phyloP scores from a whole-genome alignment of 1,139 yeast species.

The Candida neerlandica region DNA sequence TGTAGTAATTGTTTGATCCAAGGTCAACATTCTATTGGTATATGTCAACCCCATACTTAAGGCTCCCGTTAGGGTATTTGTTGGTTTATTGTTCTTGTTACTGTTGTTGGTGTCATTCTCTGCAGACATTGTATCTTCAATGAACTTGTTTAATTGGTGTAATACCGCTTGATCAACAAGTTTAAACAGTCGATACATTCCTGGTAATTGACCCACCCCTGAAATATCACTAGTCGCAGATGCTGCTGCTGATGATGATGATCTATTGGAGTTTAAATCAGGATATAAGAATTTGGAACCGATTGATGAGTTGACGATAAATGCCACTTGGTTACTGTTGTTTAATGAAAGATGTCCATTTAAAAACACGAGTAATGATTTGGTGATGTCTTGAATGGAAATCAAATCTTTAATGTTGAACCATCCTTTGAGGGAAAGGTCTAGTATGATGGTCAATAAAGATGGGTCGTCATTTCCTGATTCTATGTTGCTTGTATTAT shows the following conservation, averaged over 20 bases:
- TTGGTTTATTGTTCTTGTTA: constrained; percentile 12
- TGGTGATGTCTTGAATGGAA: constrained; percentile 55
- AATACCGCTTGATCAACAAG: constrained; percentile 78
- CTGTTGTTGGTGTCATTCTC: neutral
- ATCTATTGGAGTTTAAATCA: constrained; percentile 16
- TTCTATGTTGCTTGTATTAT: constrained; percentile 32
- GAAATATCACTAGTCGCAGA: constrained; percentile 10
- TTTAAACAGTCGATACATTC: constrained; percentile 85
- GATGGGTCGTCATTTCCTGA: constrained; percentile 69
- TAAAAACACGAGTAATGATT: constrained; percentile 66
- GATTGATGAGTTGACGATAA: constrained; percentile 73
- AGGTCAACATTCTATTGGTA: constrained; percentile 65
- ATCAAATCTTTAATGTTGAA: constrained; percentile 48
- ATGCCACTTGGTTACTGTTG: constrained; percentile 82
- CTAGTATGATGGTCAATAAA: constrained; percentile 74
- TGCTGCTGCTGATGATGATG: constrained; percentile 28
- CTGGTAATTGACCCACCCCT: constrained; percentile 16
- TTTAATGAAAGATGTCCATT: constrained; percentile 88
- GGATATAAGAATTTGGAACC: constrained; percentile 82
- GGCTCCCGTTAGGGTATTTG: constrained; percentile 70
- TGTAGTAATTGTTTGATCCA: constrained; percentile 52
- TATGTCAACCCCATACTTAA: constrained; percentile 76
- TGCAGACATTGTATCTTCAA: constrained; percentile 27
- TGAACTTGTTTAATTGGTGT: constrained; percentile 55
- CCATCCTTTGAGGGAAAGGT: constrained; percentile 82